Evolutionary conservation across 1,284 basidiomycete genomes (phyloP).

Genomic region (Cryptococcus amylolentus): DNA sequence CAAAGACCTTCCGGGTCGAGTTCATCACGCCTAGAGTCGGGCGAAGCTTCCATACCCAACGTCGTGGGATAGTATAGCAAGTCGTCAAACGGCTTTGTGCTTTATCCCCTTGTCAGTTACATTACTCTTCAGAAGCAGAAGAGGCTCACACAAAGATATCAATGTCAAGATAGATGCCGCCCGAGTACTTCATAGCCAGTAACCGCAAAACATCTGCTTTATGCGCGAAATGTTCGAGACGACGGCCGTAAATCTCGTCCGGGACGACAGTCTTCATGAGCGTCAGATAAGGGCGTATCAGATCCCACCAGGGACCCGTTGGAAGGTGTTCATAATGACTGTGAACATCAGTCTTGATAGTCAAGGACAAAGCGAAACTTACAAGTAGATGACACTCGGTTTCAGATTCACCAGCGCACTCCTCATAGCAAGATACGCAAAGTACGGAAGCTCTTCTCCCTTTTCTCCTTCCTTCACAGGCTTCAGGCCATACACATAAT

Average conservation of each 20-base stretch:
- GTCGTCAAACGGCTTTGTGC: slow-evolving; percentile 38
- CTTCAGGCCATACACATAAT: slow-evolving; percentile 50
- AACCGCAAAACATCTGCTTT: slow-evolving; percentile 47
- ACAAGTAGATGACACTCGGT: slow-evolving; percentile 50
- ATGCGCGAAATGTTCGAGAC: slow-evolving; percentile 48
- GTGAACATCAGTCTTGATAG: neutral
- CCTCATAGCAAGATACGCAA: slow-evolving; percentile 50
- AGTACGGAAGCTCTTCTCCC: slow-evolving; percentile 49
- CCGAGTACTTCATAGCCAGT: slow-evolving; percentile 43
- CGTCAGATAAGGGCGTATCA: slow-evolving; percentile 42
- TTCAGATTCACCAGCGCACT: slow-evolving; percentile 49
- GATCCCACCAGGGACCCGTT: slow-evolving; percentile 48
- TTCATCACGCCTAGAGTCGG: slow-evolving; percentile 33
- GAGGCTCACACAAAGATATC: slow-evolving; percentile 48
- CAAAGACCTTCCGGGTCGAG: slow-evolving; percentile 49
- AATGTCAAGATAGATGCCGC: slow-evolving; percentile 55
- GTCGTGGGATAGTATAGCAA: slow-evolving; percentile 48
- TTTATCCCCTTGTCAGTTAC: slow-evolving; percentile 1
- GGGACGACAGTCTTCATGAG: slow-evolving; percentile 41
- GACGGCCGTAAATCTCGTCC: slow-evolving; percentile 36
- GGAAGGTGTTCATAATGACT: slow-evolving; percentile 50
- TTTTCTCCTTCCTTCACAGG: slow-evolving; percentile 25
- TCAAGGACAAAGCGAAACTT: slow-evolving; percentile 12
- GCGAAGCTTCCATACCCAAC: slow-evolving; percentile 51
- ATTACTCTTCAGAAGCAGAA: neutral